phyloP scores from a whole-genome alignment of 495 filamentous ascomycete genomes.

The Polyplosphaeria fusca region DNA sequence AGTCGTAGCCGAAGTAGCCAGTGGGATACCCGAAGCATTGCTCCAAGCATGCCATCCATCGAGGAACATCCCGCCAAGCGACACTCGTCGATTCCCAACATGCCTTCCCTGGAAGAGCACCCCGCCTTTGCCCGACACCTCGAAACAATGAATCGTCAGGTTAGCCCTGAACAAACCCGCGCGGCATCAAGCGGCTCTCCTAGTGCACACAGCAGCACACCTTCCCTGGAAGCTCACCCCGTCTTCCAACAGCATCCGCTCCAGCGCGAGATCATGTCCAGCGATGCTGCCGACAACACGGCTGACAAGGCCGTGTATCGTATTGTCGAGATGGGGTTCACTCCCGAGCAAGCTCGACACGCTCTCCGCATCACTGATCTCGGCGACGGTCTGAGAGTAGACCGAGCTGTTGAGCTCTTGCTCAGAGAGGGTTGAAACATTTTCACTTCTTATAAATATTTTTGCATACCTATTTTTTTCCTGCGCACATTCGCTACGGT shows the following conservation, averaged over 20 bases:
- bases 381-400: constrained; percentile 43
- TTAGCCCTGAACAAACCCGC: neutral
- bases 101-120: constrained; percentile 15
- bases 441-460: constrained; percentile 14
- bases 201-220: neutral
- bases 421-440: constrained; percentile 24
- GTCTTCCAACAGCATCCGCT: constrained; percentile 29
- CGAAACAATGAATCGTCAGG: neutral
- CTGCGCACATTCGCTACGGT: too few species aligned
- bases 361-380: constrained; percentile 43
- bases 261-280: constrained; percentile 19
- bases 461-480: too few species aligned
- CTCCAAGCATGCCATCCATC: constrained; percentile 25
- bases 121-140: constrained; percentile 9
- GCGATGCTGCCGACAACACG: constrained; percentile 30
- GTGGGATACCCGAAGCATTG: constrained; percentile 1
- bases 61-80: constrained; percentile 23
- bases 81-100: neutral
- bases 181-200: neutral
- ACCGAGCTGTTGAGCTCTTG: constrained; percentile 44
- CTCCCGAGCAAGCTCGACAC: constrained; percentile 37
- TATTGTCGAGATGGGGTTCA: constrained; percentile 47
- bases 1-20: too few species aligned
- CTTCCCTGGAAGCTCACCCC: constrained; percentile 14
- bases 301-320: constrained; percentile 41